These are phyloP conservation scores for Amanita jacksonii DNA, from an alignment of 768 basidiomycete genomes.

Conservation along the genomic window DNA sequence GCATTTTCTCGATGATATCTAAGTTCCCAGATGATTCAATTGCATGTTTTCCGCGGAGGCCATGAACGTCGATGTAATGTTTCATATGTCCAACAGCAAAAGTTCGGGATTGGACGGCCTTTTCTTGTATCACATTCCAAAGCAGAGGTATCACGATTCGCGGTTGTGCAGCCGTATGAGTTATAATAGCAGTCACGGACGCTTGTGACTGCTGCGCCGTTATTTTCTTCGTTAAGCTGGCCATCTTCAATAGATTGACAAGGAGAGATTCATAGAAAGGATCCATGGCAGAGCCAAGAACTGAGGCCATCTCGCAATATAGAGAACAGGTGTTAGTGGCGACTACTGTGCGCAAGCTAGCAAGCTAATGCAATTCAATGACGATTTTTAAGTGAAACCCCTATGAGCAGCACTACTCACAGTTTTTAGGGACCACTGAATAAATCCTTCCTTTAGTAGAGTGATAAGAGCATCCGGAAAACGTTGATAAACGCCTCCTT, in stretches of 20 bases:
- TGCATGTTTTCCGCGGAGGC: conserved; percentile 42
- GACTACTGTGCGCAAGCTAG: conserved; percentile 87
- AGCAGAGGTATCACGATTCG: conserved; percentile 61
- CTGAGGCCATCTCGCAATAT: conserved; percentile 61
- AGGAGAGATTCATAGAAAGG: conserved; percentile 71
- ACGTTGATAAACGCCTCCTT: conserved; percentile 69
- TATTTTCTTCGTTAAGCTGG: conserved; percentile 88
- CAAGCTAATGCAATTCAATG: conserved; percentile 42
- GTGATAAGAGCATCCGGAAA: conserved; percentile 68
- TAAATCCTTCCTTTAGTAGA: conserved; percentile 66
- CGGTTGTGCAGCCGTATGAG: conserved; percentile 60
- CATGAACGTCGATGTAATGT: conserved; percentile 67
- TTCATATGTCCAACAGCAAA: conserved; percentile 64
- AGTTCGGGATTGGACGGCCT: conserved; percentile 65
- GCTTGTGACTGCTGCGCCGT: conserved; percentile 79
- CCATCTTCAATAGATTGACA: conserved; percentile 75
- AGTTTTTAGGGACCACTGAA: conserved; percentile 78
- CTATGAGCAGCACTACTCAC: conserved; percentile 33
- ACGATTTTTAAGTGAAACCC: conserved; percentile 4
- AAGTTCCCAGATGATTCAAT: conserved; percentile 65
- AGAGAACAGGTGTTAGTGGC: conserved; percentile 68
- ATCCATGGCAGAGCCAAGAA: conserved; percentile 64
- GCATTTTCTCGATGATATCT: conserved; percentile 62
- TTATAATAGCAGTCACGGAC: conserved; percentile 57
- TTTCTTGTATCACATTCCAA: conserved; percentile 65